These are phyloP conservation scores for Suillus bovinus DNA, from an alignment of 768 basidiomycete species.

Conservation along the genomic window DNA sequence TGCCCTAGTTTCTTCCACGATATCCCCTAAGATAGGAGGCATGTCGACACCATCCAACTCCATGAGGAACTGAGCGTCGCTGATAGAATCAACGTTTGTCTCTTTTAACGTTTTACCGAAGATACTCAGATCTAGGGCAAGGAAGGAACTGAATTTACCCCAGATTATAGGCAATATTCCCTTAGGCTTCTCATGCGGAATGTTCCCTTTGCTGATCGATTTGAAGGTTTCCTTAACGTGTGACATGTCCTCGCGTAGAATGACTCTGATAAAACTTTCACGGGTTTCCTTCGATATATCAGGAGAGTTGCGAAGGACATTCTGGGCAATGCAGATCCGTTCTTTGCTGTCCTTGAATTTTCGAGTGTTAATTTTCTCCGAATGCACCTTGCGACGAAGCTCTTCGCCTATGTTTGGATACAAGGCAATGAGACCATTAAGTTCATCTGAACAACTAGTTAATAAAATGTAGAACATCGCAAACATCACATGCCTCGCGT, in stretches of 20 bases:
- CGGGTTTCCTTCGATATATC: constrained; percentile 3
- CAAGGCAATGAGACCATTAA: constrained; percentile 6
- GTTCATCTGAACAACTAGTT: constrained; percentile 8
- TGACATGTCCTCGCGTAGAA: constrained; percentile 3
- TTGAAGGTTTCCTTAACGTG: constrained; percentile 4
- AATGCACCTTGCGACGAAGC: background rate
- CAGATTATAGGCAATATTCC: background rate
- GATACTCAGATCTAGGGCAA: background rate
- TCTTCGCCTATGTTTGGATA: constrained; percentile 18
- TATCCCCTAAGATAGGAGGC: constrained; percentile 3
- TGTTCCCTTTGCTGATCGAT: background rate
- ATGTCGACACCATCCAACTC: constrained; percentile 7
- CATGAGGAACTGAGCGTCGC: constrained; percentile 19
- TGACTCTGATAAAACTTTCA: constrained; percentile 5
- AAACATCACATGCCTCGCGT: background rate
- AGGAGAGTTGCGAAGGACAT: background rate
- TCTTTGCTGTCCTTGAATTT: constrained; percentile 18
- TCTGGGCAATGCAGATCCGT: constrained; percentile 15
- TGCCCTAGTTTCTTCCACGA: background rate
- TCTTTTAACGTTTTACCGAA: constrained; percentile 9
- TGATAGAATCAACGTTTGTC: background rate
- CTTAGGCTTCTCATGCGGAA: background rate
- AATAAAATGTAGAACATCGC: background rate
- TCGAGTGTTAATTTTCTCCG: constrained; percentile 8
- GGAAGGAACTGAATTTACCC: background rate